Evolutionary conservation across 2,329 filamentous ascomycete species (phyloP).

Genomic region (Penicillium hesseltinei): DNA sequence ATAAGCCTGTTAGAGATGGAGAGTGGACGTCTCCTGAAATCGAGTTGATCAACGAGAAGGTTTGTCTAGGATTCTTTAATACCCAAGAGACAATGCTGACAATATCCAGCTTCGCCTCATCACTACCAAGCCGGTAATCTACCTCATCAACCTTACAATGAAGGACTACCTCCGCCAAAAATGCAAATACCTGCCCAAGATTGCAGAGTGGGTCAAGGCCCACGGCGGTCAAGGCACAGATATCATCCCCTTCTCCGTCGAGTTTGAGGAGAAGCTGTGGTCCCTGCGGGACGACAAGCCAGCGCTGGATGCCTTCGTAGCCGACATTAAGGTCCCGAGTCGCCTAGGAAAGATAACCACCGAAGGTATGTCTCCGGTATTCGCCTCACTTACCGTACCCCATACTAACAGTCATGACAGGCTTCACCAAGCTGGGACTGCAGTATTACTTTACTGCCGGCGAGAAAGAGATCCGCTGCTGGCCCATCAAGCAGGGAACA

Average conservation of each 20-base stretch:
- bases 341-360: conserved; percentile 1
- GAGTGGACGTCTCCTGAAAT: conserved; percentile 5
- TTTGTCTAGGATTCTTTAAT: not conserved
- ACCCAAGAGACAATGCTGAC: not conserved
- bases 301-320: conserved; percentile 2
- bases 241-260: conserved; percentile 8
- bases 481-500: conserved; percentile 2
- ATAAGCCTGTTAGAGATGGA: conserved; percentile 8
- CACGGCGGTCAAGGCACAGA: conserved; percentile 3
- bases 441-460: conserved; percentile 9
- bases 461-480: conserved; percentile 8
- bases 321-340: not conserved
- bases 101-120: conserved; percentile 2
- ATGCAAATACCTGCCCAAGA: conserved; percentile 6
- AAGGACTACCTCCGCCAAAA: conserved; percentile 8
- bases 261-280: conserved; percentile 9
- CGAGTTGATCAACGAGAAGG: conserved; percentile 9
- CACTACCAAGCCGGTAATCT: conserved; percentile 7
- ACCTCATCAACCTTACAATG: conserved; percentile 9
- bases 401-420: not conserved
- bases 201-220: conserved; percentile 6
- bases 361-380: not conserved
- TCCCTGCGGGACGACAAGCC: conserved; percentile 1
- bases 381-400: not conserved
- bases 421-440: conserved; percentile 6